A percentile compares a stretch with the other conserved stretches of the same genome.
These are phyloP conservation scores for Withania somnifera DNA, from an alignment of 305 asterid genomes.

Conservation along the genomic window DNA sequence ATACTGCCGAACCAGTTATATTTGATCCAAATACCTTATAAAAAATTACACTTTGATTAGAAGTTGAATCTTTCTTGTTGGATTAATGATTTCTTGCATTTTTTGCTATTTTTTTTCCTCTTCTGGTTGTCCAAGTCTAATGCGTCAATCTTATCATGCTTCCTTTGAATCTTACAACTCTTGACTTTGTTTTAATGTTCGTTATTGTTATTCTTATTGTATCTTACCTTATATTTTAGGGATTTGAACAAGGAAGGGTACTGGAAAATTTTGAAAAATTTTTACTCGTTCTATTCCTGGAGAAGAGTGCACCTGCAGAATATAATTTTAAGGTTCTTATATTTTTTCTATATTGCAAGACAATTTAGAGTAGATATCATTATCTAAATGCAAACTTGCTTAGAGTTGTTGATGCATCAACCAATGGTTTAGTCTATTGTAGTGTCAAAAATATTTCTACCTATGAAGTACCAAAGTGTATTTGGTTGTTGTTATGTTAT, in stretches of 20 bases:
- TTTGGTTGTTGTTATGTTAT: background rate
- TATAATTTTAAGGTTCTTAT: slow-evolving; percentile 53
- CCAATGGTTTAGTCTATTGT: background rate
- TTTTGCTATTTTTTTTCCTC: background rate
- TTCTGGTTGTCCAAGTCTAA: background rate
- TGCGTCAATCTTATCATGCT: background rate
- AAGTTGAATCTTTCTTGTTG: background rate
- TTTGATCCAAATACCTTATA: background rate
- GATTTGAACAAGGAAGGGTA: slow-evolving; percentile 21
- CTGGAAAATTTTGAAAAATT: no score
- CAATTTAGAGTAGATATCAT: background rate
- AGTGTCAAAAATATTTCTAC: background rate
- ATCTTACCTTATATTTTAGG: slow-evolving; percentile 23
- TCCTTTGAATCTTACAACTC: background rate
- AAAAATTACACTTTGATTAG: background rate
- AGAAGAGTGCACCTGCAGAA: slow-evolving; percentile 22
- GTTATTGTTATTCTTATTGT: background rate
- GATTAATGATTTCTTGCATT: background rate
- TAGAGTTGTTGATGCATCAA: background rate
- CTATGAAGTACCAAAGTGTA: background rate
- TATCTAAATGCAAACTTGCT: background rate
- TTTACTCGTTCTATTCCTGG: slow-evolving; percentile 20
- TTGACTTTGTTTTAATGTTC: background rate
- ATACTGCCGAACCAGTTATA: background rate
- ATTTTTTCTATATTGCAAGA: background rate